These are phyloP conservation scores for Punctularia strigosozonata DNA, from an alignment of 768 basidiomycete species.

Conservation along the genomic window DNA sequence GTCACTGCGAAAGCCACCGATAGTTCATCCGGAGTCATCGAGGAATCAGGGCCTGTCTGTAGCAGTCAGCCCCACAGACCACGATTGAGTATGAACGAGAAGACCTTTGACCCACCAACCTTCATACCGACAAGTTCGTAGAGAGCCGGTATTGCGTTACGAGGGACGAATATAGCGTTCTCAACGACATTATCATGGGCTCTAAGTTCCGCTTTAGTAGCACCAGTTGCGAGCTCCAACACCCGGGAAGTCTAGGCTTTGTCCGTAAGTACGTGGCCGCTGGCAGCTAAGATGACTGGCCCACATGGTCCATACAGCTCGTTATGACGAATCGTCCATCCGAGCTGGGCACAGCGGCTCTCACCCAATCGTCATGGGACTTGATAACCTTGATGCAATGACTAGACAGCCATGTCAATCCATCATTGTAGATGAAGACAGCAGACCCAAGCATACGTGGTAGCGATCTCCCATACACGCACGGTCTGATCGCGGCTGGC, in stretches of 20 bases:
- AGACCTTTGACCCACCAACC: slow-evolving; percentile 20
- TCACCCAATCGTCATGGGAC: slow-evolving; percentile 44
- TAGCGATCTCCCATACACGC: slow-evolving; percentile 43
- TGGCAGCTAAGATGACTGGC: slow-evolving; percentile 8
- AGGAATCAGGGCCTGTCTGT: slow-evolving; percentile 14
- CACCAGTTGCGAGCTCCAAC: slow-evolving; percentile 36
- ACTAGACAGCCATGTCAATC: too few species aligned
- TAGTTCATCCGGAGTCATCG: slow-evolving; percentile 19
- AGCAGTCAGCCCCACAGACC: background rate
- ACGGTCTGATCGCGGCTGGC: slow-evolving; percentile 45
- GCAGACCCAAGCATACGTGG: too few species aligned
- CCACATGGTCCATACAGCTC: slow-evolving; percentile 43
- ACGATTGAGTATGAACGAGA: background rate
- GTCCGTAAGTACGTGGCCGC: background rate
- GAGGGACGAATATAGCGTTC: slow-evolving; percentile 37
- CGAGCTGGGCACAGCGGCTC: slow-evolving; percentile 18
- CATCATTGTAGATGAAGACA: too few species aligned
- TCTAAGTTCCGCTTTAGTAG: slow-evolving; percentile 37
- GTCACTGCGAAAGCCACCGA: slow-evolving; percentile 33
- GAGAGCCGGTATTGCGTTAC: slow-evolving; percentile 28
- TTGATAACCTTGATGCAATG: slow-evolving; percentile 39
- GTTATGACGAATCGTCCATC: slow-evolving; percentile 38
- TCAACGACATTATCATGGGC: slow-evolving; percentile 48
- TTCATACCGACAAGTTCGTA: slow-evolving; percentile 34
- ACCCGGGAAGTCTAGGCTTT: slow-evolving; percentile 33